Conservation (phyloP, 371 early-diverging fungal genomes). For the Haplosporangium sp. region DNA sequence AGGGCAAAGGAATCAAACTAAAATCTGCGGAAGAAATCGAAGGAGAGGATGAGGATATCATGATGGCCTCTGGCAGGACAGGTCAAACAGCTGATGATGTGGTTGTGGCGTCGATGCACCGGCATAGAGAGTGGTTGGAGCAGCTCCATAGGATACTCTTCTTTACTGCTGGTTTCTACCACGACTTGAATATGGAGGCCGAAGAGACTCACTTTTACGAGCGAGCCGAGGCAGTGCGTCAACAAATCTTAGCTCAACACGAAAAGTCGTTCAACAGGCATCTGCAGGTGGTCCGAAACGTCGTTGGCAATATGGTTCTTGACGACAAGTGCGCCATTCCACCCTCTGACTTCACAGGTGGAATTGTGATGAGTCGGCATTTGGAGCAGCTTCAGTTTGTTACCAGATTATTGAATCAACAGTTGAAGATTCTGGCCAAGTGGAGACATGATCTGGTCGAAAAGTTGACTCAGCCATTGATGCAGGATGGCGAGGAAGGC, state of each 20-base stretch:
- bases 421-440: conserved; percentile 17
- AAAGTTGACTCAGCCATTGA: conserved; percentile 33
- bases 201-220: conserved; percentile 61
- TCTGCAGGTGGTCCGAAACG: not conserved
- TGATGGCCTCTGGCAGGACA: conserved; percentile 1
- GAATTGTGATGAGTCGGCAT: conserved; percentile 25
- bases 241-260: conserved; percentile 45
- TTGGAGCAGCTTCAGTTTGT: conserved; percentile 26
- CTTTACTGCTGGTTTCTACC: conserved; percentile 67
- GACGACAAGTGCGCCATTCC: conserved; percentile 3
- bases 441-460: conserved; percentile 38
- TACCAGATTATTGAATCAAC: conserved; percentile 20
- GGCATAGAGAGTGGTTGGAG: conserved; percentile 58
- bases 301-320: conserved; percentile 1
- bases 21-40: conserved; percentile 15
- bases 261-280: conserved; percentile 35
- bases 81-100: conserved; percentile 14
- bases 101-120: conserved; percentile 13
- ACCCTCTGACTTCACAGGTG: conserved; percentile 10
- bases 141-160: conserved; percentile 70
- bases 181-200: conserved; percentile 52
- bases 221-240: conserved; percentile 61
- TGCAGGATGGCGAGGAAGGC: conserved; percentile 49
- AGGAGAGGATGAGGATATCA: conserved; percentile 14
- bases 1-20: conserved; percentile 9